Evolutionary conservation across 169 alveolate species (phyloP).

Genomic region (Fabrea salina): DNA sequence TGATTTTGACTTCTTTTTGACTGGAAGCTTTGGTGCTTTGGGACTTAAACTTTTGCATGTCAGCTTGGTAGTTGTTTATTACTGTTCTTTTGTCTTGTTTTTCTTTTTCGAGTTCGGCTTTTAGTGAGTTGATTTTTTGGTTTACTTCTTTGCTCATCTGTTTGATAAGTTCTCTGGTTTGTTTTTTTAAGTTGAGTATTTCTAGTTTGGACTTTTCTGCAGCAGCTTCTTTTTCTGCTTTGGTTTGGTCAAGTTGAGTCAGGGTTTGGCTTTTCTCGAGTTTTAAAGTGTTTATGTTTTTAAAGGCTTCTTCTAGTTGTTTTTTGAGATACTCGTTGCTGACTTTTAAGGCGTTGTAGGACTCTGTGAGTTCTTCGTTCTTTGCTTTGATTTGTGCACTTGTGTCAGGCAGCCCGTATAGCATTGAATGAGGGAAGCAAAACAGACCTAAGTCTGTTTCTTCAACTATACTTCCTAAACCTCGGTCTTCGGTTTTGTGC

Average conservation of each 20-base stretch:
- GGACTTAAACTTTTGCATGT: background rate
- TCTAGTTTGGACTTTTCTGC: too few species aligned
- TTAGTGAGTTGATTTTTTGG: background rate
- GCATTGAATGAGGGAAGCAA: background rate
- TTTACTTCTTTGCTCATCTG: background rate
- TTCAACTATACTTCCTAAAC: background rate
- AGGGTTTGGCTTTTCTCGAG: background rate
- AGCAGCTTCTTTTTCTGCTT: background rate
- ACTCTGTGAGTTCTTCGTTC: background rate
- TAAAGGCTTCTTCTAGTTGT: background rate
- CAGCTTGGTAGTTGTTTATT: background rate
- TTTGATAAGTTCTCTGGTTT: background rate
- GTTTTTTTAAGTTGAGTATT: background rate
- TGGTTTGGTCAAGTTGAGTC: background rate
- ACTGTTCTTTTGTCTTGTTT: background rate
- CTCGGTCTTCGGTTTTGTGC: background rate
- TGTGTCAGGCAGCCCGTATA: background rate
- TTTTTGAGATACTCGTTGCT: background rate
- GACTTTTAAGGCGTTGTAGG: background rate
- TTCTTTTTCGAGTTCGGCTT: background rate
- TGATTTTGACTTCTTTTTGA: background rate
- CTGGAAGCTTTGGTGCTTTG: background rate
- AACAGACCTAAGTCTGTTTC: background rate
- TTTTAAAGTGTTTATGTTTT: background rate
- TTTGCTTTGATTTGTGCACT: background rate